phyloP scores from a whole-genome alignment of 2,329 filamentous ascomycete species.

The Aureobasidium sp. region DNA sequence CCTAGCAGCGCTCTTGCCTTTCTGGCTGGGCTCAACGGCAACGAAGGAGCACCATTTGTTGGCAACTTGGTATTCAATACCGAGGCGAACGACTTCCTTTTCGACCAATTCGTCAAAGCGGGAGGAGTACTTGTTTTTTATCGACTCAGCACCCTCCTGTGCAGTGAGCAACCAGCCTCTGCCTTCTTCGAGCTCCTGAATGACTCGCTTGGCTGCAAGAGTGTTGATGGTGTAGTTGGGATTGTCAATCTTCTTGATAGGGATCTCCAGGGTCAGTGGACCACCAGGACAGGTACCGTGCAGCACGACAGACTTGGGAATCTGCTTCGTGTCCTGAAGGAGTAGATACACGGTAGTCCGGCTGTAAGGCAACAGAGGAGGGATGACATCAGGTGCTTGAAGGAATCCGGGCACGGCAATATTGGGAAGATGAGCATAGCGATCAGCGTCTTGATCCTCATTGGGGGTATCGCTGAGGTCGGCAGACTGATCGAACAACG shows the following conservation, averaged over 20 bases:
- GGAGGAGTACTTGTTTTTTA: slow-evolving; percentile 40
- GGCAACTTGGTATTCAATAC: slow-evolving; percentile 56
- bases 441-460: slow-evolving; percentile 25
- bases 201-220: slow-evolving; percentile 58
- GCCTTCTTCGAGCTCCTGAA: slow-evolving; percentile 60
- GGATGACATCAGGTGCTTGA: slow-evolving; percentile 56
- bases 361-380: slow-evolving; percentile 57
- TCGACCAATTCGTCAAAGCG: slow-evolving; percentile 53
- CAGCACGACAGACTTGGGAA: slow-evolving; percentile 43
- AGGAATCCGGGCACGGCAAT: slow-evolving; percentile 48
- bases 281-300: slow-evolving; percentile 49
- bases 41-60: slow-evolving; percentile 67
- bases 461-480: slow-evolving; percentile 33
- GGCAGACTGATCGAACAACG: slow-evolving; percentile 48
- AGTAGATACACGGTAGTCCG: slow-evolving; percentile 58
- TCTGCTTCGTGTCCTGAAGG: slow-evolving; percentile 40
- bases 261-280: slow-evolving; percentile 55
- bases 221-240: slow-evolving; percentile 55
- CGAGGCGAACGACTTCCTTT: slow-evolving; percentile 57
- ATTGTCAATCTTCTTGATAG: slow-evolving; percentile 42
- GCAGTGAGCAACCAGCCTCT: slow-evolving; percentile 49
- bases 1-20: not conserved
- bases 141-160: slow-evolving; percentile 19
- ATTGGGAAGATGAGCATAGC: slow-evolving; percentile 44
- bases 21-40: slow-evolving; percentile 45